Evolutionary conservation across 768 basidiomycete genomes (phyloP), one percentile per base, ranked within the genome.

Genomic region (Cystobasidium tubakii): DNA sequence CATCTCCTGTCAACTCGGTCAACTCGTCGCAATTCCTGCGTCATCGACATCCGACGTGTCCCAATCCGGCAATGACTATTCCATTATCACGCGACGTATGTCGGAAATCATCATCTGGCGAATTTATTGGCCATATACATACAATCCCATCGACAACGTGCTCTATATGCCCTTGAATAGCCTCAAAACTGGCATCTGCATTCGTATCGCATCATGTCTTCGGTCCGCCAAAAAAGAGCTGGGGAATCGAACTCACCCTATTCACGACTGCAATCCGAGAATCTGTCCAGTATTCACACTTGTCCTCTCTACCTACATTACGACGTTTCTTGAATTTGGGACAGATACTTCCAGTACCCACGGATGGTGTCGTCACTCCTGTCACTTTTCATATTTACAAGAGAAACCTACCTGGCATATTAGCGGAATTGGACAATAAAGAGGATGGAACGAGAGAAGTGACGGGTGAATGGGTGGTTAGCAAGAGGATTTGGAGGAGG

Each of bases 391-490:
- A 83, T 44, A 93, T 97, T 53, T 86, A 85, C 65, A 85, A 83
- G 75, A 87, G 90, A 6, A 82, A 85, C 9, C 84, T 96, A 33
- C 86, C 87, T 36, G 95, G 95, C 17, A 88, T 98, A 66, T 85
- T 99, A 19, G 83, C 86, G 4, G 84, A 87, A 7, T 86, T 86
- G 69, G 95, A 98, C 79, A 85, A 70, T 25, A 79, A 84, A 21
- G 95, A 99, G 81, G 84, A 84, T 12, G 94, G 92, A 39, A 81
- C 78, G 10, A 86, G 95, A 2, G 90, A 94, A 78, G 84, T 99
- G 34, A 87, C 87, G 0, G 95, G 92, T 0, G 95, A 99, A 83
- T 99, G 95, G 95, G 88, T 98, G 27, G 89, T 97, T n/a, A 91
- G 91, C 42, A 90, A 89, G 81, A 87, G 87, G 76, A 86, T 94